phyloP scores from a whole-genome alignment of 176 grass and related monocot species.

The Carex myosuroides region DNA sequence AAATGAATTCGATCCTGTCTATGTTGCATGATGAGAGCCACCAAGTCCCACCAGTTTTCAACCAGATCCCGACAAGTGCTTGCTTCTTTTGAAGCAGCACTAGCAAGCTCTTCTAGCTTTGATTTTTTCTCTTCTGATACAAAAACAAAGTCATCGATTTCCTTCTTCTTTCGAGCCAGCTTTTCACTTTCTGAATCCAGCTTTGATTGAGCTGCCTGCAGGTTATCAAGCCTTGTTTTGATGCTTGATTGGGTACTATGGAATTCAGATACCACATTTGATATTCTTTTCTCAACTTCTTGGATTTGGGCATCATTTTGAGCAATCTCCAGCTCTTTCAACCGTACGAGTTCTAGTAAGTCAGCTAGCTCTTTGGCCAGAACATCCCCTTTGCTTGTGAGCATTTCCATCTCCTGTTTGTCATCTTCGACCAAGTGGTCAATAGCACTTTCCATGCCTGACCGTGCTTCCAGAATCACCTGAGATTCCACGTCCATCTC shows the following conservation, averaged over 20 bases:
- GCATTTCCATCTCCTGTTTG: constrained; percentile 52
- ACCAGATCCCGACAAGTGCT: constrained; percentile 50
- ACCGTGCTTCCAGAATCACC: constrained; percentile 58
- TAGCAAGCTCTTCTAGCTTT: constrained; percentile 43
- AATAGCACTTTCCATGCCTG: constrained; percentile 63
- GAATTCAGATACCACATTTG: constrained; percentile 44
- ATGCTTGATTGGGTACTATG: constrained; percentile 61
- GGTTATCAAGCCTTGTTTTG: constrained; percentile 46
- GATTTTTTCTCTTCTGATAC: constrained; percentile 49
- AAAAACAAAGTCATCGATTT: constrained; percentile 54
- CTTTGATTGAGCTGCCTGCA: constrained; percentile 46
- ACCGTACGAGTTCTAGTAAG: constrained; percentile 64
- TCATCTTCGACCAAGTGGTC: constrained; percentile 71
- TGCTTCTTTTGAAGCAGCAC: constrained; percentile 63
- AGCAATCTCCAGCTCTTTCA: constrained; percentile 87
- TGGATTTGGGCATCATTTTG: constrained; percentile 70
- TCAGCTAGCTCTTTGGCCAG: constrained; percentile 60
- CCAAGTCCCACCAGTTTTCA: constrained; percentile 51
- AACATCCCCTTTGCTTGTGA: constrained; percentile 48
- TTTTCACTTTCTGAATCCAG: constrained; percentile 51
- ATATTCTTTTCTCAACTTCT: constrained; percentile 72
- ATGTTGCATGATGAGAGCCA: constrained; percentile 63
- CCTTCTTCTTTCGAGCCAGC: constrained; percentile 48
- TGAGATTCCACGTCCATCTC: constrained; percentile 74
- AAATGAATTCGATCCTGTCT: constrained; percentile 67